Conservation (phyloP, 768 basidiomycete genomes). For the Agaricus subrufescens region DNA sequence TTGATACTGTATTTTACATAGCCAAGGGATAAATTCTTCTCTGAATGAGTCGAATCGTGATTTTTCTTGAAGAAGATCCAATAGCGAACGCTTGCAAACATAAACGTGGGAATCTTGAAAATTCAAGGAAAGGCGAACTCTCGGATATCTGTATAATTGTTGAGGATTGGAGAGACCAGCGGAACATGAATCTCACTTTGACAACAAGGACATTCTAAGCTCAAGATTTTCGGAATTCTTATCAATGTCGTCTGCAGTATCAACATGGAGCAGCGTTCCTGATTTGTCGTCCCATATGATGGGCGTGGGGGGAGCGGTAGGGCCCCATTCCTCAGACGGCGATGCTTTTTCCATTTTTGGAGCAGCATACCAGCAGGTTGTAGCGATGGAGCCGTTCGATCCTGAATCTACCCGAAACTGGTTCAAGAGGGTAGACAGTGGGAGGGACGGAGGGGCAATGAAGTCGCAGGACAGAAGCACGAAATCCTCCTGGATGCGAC, state of each 20-base stretch:
- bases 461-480: constrained; percentile 91
- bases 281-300: constrained; percentile 67
- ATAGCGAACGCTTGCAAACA: constrained; percentile 70
- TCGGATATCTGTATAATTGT: constrained; percentile 55
- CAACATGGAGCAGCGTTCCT: constrained; percentile 67
- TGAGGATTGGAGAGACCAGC: neutral
- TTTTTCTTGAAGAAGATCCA: constrained; percentile 69
- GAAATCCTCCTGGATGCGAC: constrained; percentile 78
- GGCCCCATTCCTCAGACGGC: constrained; percentile 66
- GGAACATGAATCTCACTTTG: constrained; percentile 37
- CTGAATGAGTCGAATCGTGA: constrained; percentile 74
- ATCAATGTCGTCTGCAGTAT: constrained; percentile 66
- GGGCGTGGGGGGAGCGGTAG: constrained; percentile 34
- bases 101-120: constrained; percentile 90
- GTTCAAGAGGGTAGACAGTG: constrained; percentile 67
- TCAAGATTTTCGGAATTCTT: constrained; percentile 67
- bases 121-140: constrained; percentile 57
- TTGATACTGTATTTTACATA: constrained; percentile 83
- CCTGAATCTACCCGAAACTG: constrained; percentile 74
- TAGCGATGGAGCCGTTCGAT: constrained; percentile 58
- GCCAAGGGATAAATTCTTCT: constrained; percentile 90
- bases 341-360: constrained; percentile 48
- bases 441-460: constrained; percentile 69
- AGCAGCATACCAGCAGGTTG: constrained; percentile 60
- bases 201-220: constrained; percentile 70